Base-by-base conservation (phyloP, 2,329 filamentous ascomycete species). In the Ophiocordyceps camponoti-leonardi region DNA sequence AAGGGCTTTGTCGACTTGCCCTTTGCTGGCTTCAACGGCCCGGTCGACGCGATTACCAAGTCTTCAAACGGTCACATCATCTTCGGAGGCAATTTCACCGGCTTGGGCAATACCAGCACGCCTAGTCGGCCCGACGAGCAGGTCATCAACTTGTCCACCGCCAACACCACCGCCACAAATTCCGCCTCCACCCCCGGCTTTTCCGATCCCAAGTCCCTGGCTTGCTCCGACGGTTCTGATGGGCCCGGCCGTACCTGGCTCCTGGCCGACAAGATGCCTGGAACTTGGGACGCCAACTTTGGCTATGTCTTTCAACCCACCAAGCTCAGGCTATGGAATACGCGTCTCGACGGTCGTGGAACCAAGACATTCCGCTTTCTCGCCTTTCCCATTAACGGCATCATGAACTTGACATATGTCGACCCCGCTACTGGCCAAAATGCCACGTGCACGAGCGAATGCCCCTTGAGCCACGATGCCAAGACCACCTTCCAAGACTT, bases 11-110 rank as follows among this genome's bases (percentile, higher is more conserved):
- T 74, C 19, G 83, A 86, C 55, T 66, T 98, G 47, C 83, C 90
- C 2, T 98, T 98, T 66, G 79, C 80, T 39, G 93, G 93, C 20
- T 94, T 98, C 65, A 96, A 96, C 63, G 88, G 88, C 23, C 86
- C 86, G 2, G 87, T 98, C 44, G 77, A 77, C 50, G 83, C 88
- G 35, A 96, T 98, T 53, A 73, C 79, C 44, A 87, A 86, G 64
- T 77, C 81, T 19, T 71, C 80, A 1, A 83, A 86, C 53, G 85
- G 84, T 10, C 83, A 93, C 58, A 84, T 98, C 51, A 76, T 96
- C 46, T 98, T 95, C 58, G 93, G 86, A 42, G 92, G 92, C 44
- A 77, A 75, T 46, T 98, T 98, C 58, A 87, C 85, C 47, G 86
- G 86, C 8, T 66, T 96, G 10, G 86, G 86, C 49, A 95, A 95